Conservation (phyloP, 768 basidiomycete species). For the Leccinum barrowsii region DNA sequence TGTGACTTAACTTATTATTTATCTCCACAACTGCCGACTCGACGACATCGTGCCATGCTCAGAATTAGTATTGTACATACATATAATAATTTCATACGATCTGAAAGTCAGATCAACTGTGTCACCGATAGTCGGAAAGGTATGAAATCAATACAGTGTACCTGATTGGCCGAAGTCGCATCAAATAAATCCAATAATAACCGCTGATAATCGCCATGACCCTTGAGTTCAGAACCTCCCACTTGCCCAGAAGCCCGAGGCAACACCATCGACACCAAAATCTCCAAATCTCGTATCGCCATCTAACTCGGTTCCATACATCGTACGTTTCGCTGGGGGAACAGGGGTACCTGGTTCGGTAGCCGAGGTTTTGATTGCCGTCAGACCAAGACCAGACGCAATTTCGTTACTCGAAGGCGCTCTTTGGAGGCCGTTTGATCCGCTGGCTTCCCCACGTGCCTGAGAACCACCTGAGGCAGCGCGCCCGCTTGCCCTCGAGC, state of each 20-base stretch:
- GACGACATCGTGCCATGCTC: not conserved
- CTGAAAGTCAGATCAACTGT: constrained; percentile 1
- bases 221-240: constrained; percentile 37
- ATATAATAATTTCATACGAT: constrained; percentile 17
- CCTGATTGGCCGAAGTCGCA: constrained; percentile 8
- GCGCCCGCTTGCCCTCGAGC: constrained; percentile 33
- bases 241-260: constrained; percentile 66
- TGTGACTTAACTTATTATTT: not conserved
- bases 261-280: constrained; percentile 76
- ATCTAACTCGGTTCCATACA: constrained; percentile 85
- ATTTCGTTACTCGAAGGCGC: constrained; percentile 44
- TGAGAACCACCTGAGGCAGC: constrained; percentile 27
- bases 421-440: constrained; percentile 27
- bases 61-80: constrained; percentile 24
- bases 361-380: constrained; percentile 34
- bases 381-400: constrained; percentile 43
- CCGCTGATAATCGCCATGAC: not conserved
- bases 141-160: constrained; percentile 4
- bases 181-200: constrained; percentile 6
- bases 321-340: constrained; percentile 58
- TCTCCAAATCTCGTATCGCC: constrained; percentile 81
- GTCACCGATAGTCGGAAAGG: not conserved
- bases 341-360: constrained; percentile 41
- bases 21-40: not conserved
- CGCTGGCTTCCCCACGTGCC: constrained; percentile 25